Evolutionary conservation across 495 filamentous ascomycete genomes (phyloP).

Genomic region (Podospora pseudopauciseta): DNA sequence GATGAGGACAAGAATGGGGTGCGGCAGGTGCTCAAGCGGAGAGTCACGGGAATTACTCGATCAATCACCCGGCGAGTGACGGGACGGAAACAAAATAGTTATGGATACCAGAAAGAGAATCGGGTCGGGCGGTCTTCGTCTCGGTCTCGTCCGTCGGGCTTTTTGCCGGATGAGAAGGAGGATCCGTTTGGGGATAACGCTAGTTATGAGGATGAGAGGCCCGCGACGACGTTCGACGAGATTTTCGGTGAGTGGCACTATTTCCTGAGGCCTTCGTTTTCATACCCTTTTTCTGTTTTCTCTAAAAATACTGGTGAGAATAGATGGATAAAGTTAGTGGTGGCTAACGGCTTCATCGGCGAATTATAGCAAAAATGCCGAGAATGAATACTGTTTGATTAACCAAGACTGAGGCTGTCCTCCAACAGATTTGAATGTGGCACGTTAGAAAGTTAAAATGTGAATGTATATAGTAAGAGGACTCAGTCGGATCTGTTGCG

Average conservation of each 20-base stretch:
- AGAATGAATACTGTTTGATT: neutral
- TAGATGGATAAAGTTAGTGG: neutral
- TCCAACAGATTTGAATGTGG: no score
- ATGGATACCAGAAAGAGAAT: neutral
- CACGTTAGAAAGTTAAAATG: no score
- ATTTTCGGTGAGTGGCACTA: neutral
- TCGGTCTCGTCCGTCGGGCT: neutral
- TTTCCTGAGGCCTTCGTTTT: neutral
- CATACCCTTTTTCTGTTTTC: neutral
- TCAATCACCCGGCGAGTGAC: neutral
- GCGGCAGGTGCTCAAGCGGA: neutral
- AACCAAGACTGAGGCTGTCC: neutral
- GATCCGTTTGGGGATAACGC: no score
- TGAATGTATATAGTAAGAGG: no score
- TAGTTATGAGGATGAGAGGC: neutral
- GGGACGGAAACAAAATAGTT: neutral
- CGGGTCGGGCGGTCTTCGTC: neutral
- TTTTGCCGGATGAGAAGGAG: neutral
- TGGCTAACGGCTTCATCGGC: neutral
- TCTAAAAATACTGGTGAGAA: neutral
- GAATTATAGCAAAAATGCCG: neutral
- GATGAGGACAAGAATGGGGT: neutral
- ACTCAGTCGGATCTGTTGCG: no score
- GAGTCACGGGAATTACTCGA: neutral
- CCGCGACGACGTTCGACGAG: neutral